phyloP scores from a whole-genome alignment of 2,329 filamentous ascomycete genomes.

The Sphaerulina vaccinii region DNA sequence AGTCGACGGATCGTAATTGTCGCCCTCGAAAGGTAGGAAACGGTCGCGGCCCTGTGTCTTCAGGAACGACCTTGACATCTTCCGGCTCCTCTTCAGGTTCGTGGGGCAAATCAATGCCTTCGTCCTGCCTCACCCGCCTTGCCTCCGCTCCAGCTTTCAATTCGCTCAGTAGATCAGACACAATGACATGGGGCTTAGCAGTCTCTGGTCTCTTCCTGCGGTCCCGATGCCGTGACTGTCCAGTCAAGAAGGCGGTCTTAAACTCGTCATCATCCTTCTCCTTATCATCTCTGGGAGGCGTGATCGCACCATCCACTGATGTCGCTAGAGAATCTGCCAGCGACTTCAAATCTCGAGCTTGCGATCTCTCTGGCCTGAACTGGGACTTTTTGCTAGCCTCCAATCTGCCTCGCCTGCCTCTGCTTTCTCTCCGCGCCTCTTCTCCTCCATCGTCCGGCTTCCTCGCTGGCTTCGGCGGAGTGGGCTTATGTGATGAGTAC shows the following conservation, averaged over 20 bases:
- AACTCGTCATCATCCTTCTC: slow-evolving; percentile 5
- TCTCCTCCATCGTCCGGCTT: background rate
- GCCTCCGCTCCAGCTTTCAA: background rate
- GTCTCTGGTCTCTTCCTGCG: background rate
- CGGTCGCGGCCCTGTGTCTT: slow-evolving; percentile 5
- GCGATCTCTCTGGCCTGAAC: background rate
- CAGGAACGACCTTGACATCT: background rate
- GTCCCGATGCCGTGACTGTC: background rate
- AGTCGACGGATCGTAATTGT: background rate
- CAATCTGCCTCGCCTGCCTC: background rate
- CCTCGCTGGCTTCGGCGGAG: background rate
- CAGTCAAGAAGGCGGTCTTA: slow-evolving; percentile 5
- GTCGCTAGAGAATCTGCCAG: background rate
- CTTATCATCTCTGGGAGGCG: background rate
- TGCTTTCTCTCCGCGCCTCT: background rate
- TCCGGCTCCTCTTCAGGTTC: background rate
- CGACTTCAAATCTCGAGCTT: background rate
- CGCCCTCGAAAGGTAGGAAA: slow-evolving; percentile 12
- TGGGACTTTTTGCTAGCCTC: background rate
- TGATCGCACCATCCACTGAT: background rate
- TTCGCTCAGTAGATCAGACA: background rate
- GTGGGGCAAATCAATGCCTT: background rate
- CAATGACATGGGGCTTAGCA: background rate
- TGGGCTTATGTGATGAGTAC: slow-evolving; percentile 1
- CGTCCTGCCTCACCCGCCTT: background rate